These are phyloP conservation scores for Ophiostoma montium DNA, from an alignment of 2,329 filamentous ascomycete genomes.

Conservation along the genomic window DNA sequence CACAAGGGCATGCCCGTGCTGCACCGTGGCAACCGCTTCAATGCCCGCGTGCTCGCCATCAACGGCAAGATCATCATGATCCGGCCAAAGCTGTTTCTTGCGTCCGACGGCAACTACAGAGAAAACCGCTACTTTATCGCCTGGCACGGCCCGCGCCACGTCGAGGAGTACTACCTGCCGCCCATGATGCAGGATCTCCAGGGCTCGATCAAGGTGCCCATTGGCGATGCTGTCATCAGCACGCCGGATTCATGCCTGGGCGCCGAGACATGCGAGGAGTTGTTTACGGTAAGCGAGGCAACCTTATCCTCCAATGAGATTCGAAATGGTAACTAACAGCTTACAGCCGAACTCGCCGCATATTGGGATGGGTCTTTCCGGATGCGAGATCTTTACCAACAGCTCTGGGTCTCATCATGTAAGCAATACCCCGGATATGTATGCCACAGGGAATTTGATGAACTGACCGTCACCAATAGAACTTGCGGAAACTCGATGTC, in stretches of 20 bases:
- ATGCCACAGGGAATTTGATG: not conserved
- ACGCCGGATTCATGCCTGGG: conserved; percentile 47
- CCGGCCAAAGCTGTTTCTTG: conserved; percentile 47
- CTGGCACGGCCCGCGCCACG: conserved; percentile 42
- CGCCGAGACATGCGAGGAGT: conserved; percentile 17
- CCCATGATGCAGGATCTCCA: conserved; percentile 41
- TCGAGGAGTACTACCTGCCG: conserved; percentile 53
- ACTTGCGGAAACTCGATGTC: conserved; percentile 46
- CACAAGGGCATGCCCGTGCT: conserved; percentile 38
- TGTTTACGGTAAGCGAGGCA: conserved; percentile 12
- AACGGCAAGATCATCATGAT: conserved; percentile 58
- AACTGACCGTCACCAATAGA: conserved; percentile 3
- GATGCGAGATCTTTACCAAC: conserved; percentile 61
- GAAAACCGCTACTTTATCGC: conserved; percentile 45
- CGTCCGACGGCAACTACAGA: conserved; percentile 40
- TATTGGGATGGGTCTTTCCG: conserved; percentile 48
- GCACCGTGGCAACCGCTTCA: conserved; percentile 49
- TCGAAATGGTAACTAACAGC: not conserved
- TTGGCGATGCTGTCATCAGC: conserved; percentile 54
- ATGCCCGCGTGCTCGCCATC: conserved; percentile 49
- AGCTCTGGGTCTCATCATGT: conserved; percentile 46
- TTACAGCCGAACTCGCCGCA: conserved; percentile 27
- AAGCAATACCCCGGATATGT: not conserved
- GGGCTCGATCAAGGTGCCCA: conserved; percentile 33
- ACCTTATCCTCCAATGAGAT: too few species aligned